A percentile compares a stretch with the other conserved stretches of the same genome.
Conservation (phyloP, 2,329 filamentous ascomycete genomes). For the Rasamsonia emersonii region DNA sequence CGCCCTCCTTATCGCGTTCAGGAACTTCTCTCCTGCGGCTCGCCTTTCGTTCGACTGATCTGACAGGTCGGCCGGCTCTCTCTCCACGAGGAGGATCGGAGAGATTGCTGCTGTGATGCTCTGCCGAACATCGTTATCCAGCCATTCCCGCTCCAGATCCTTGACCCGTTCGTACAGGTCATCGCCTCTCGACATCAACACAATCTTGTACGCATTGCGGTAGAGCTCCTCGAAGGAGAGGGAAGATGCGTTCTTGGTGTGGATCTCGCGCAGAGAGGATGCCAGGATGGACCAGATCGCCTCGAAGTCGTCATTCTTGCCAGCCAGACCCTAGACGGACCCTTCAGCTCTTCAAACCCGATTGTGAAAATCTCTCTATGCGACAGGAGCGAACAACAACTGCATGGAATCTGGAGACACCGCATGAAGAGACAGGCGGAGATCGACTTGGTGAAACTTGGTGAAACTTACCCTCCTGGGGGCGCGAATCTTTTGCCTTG, state of each 20-base stretch:
- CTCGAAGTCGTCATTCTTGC: constrained; percentile 69
- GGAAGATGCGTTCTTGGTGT: constrained; percentile 79
- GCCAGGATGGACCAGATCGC: constrained; percentile 69
- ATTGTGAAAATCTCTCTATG: constrained; percentile 11
- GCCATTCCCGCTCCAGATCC: constrained; percentile 73
- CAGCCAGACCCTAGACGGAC: constrained; percentile 45
- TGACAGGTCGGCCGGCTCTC: constrained; percentile 39
- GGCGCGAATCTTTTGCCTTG: constrained; percentile 56
- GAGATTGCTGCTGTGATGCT: constrained; percentile 64
- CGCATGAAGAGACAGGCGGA: too few species aligned
- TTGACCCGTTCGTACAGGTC: constrained; percentile 73
- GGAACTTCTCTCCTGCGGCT: constrained; percentile 71
- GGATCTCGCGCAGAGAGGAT: constrained; percentile 74
- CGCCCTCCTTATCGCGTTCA: constrained; percentile 63
- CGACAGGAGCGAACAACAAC: too few species aligned
- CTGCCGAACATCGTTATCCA: constrained; percentile 63
- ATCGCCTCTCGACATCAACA: constrained; percentile 77
- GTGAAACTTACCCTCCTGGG: constrained; percentile 54
- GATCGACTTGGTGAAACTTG: not conserved
- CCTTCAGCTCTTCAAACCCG: too few species aligned
- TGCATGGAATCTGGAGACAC: too few species aligned
- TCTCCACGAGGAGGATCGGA: constrained; percentile 54
- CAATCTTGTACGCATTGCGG: constrained; percentile 86
- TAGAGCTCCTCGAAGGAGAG: constrained; percentile 96
- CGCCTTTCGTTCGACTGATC: constrained; percentile 65